Conservation (phyloP, 140 eudicot genomes). For the Oenanthe javanica region DNA sequence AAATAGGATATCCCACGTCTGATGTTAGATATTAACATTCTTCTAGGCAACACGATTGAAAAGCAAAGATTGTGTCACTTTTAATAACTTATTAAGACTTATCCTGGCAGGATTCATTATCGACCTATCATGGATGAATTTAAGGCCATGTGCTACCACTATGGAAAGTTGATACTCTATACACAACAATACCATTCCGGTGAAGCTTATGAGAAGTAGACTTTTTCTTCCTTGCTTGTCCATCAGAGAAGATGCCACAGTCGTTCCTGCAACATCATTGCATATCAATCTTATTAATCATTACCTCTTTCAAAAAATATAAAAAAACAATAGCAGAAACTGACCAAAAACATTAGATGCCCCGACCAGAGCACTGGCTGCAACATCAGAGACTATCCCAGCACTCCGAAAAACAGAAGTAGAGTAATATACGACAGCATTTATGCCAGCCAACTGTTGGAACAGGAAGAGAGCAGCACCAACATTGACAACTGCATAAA, state of each 20-base stretch:
- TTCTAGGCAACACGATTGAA: not conserved
- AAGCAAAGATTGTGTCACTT: not conserved
- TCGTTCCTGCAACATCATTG: constrained; percentile 55
- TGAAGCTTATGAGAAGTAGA: constrained; percentile 82
- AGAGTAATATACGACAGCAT: constrained; percentile 85
- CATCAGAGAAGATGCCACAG: constrained; percentile 91
- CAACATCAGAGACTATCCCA: constrained; percentile 80
- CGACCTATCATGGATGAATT: not conserved
- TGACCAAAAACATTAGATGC: constrained; percentile 92
- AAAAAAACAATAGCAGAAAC: constrained; percentile 16
- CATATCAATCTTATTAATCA: not conserved
- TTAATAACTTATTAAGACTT: not conserved
- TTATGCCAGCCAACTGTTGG: constrained; percentile 95
- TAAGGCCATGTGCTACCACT: not conserved
- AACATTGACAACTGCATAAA: constrained; percentile 75
- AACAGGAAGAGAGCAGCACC: constrained; percentile 86
- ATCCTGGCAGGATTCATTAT: not conserved
- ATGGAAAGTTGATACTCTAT: not conserved
- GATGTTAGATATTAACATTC: not conserved
- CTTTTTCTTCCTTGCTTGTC: constrained; percentile 97
- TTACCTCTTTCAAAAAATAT: not conserved
- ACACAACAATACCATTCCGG: constrained; percentile 69
- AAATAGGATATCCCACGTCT: not conserved
- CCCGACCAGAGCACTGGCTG: constrained; percentile 98
- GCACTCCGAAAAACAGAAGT: constrained; percentile 89